Base-by-base conservation (phyloP, 768 basidiomycete species). In the Crassisporium funariophilum region DNA sequence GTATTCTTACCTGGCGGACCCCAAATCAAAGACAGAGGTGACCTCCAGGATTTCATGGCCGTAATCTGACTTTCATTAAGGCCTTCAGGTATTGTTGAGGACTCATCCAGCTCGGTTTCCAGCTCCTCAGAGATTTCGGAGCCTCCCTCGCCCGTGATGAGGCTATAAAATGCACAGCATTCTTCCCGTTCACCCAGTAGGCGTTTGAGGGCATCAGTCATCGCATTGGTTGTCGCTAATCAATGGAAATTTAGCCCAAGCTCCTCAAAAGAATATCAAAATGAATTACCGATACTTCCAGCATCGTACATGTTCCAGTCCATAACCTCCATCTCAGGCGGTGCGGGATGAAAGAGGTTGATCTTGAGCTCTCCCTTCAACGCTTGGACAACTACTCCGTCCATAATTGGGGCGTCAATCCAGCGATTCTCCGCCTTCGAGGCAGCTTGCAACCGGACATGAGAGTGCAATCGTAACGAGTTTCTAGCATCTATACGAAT, bases 281-380 rank as follows among this genome's bases (percentile, higher is more conserved):
- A 5, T 23, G n/a, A 25, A 31, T 22, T 5, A 81, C 81, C 79
- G 20, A 75, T 71, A 45, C 79, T 83, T 12, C 83, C 82, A 0
- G 83, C 82, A 55, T 81, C 66, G 40, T 82, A 86, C 59, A 86
- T 61, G 35, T 75, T 78, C 84, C 84, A 87, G 33, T 83, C 76
- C 72, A 86, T 84, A 11, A 47, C 57, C 23, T 71, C 67, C 57
- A 74, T 73, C 57, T 87, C 84, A 0, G 83, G 83, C 1, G 84
- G 84, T 10, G 79, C 75, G 4, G 77, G 76, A 52, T 84, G 78
- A 20, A 78, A 63, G 17, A 84, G 55, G 31, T 77, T 69, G 22
- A 86, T 73, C 31, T 68, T 74, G 12, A 84, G 50, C 53, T 84
- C 79, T 1, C 83, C 83, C 46, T 74, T 74, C 23, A 58, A 41